These are phyloP conservation scores for Iris pallida DNA, from an alignment of 116 monocot genomes.

Conservation along the genomic window DNA sequence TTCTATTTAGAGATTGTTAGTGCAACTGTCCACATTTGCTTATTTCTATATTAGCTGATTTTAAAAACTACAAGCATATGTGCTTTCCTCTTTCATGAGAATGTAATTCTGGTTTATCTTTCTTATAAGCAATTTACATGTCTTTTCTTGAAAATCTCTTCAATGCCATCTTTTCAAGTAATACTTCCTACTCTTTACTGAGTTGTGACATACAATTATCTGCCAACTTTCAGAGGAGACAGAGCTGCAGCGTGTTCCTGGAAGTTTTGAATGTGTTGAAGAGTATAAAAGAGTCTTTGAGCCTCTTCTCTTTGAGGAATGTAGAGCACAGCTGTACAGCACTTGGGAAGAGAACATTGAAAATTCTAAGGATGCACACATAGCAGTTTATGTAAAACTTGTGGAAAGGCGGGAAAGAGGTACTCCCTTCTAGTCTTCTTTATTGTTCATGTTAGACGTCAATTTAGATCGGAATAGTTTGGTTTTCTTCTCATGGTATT, in stretches of 20 bases:
- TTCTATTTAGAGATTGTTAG: too few species aligned
- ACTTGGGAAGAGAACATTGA: slow-evolving; percentile 91
- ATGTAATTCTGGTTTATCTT: too few species aligned
- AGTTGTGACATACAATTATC: slow-evolving; percentile 3
- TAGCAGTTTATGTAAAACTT: slow-evolving; percentile 72
- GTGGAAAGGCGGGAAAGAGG: slow-evolving; percentile 98
- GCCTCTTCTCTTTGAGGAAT: slow-evolving; percentile 98
- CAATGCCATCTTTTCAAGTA: neutral
- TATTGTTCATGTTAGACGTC: neutral
- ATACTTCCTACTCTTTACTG: neutral
- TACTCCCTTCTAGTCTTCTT: slow-evolving; percentile 14
- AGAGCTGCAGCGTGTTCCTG: slow-evolving; percentile 93
- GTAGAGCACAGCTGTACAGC: slow-evolving; percentile 92
- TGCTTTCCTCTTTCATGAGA: too few species aligned
- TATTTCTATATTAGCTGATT: too few species aligned
- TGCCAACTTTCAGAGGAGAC: slow-evolving; percentile 61
- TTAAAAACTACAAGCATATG: too few species aligned
- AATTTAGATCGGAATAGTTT: neutral
- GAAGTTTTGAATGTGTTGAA: slow-evolving; percentile 85
- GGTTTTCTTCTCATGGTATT: neutral
- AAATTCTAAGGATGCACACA: slow-evolving; percentile 58
- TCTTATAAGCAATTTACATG: neutral
- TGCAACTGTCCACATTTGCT: too few species aligned
- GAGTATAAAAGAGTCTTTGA: slow-evolving; percentile 94
- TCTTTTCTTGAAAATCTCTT: neutral